Percentiles rank a stretch among this genome's conserved stretches.
Conservation (phyloP, 2,329 filamentous ascomycete species). For the Thyridium curvatum region DNA sequence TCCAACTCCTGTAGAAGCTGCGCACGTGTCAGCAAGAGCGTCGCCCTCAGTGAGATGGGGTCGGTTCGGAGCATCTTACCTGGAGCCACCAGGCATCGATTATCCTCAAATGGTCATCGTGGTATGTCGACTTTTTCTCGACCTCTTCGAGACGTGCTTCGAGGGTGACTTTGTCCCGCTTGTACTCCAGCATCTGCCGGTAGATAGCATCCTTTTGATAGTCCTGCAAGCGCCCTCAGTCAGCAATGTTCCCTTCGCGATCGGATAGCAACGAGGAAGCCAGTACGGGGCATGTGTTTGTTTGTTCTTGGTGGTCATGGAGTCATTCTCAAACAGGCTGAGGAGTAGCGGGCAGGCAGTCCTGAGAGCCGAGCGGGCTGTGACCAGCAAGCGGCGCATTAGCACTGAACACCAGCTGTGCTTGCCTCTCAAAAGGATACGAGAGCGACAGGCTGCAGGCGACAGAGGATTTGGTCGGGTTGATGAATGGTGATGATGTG, state of each 20-base stretch:
- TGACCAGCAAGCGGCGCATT: slow-evolving; percentile 37
- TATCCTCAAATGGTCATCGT: slow-evolving; percentile 87
- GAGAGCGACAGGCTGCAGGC: slow-evolving; percentile 1
- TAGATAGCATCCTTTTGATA: slow-evolving; percentile 95
- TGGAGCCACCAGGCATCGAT: slow-evolving; percentile 94
- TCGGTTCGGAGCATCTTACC: slow-evolving; percentile 41
- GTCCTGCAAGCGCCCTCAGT: slow-evolving; percentile 51
- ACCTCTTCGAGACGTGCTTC: slow-evolving; percentile 78
- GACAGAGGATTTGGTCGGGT: background rate
- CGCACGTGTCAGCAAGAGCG: slow-evolving; percentile 13
- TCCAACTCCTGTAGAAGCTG: slow-evolving; percentile 61
- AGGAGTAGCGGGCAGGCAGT: slow-evolving; percentile 5
- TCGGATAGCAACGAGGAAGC: too few relatives aligned
- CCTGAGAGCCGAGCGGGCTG: slow-evolving; percentile 32
- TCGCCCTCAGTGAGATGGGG: slow-evolving; percentile 4
- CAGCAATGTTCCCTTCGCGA: slow-evolving; percentile 12
- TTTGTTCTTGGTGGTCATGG: slow-evolving; percentile 13
- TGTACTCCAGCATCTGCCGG: slow-evolving; percentile 97
- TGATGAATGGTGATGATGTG: slow-evolving; percentile 7
- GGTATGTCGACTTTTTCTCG: slow-evolving; percentile 69
- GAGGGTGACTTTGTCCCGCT: slow-evolving; percentile 76
- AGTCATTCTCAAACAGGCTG: too few relatives aligned
- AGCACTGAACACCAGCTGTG: slow-evolving; percentile 26
- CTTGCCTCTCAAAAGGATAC: background rate
- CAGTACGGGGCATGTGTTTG: too few relatives aligned